These are phyloP conservation scores for Fusarium protoensiforme DNA, from an alignment of 2,329 filamentous ascomycete species.

Conservation along the genomic window DNA sequence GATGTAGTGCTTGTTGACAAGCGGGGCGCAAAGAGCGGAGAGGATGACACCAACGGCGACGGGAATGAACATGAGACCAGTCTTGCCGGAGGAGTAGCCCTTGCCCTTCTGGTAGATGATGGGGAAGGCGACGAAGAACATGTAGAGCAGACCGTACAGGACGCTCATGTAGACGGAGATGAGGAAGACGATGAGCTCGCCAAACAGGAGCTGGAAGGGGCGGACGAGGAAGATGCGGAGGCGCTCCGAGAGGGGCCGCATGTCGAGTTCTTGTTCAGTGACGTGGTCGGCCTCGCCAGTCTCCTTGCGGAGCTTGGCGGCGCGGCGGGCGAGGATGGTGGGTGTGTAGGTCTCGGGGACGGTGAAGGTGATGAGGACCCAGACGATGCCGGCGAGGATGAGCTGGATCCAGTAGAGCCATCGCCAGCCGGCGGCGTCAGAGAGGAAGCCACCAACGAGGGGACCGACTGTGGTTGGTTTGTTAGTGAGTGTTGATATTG, in stretches of 20 bases:
- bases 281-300: slow-evolving; percentile 76
- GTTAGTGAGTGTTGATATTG: slow-evolving; percentile 11
- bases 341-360: slow-evolving; percentile 91
- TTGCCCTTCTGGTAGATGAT: slow-evolving; percentile 83
- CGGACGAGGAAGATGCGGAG: slow-evolving; percentile 80
- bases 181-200: slow-evolving; percentile 86
- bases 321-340: slow-evolving; percentile 76
- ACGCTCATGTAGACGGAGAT: slow-evolving; percentile 89
- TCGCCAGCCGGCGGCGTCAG: slow-evolving; percentile 77
- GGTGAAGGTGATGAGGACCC: slow-evolving; percentile 85
- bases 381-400: slow-evolving; percentile 77
- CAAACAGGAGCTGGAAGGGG: slow-evolving; percentile 86
- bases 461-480: slow-evolving; percentile 65
- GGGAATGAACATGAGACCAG: slow-evolving; percentile 89
- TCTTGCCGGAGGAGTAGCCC: slow-evolving; percentile 77
- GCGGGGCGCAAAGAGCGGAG: slow-evolving; percentile 74
- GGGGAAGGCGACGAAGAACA: slow-evolving; percentile 79
- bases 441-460: slow-evolving; percentile 80
- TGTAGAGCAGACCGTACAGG: slow-evolving; percentile 78
- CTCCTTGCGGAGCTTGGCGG: slow-evolving; percentile 75
- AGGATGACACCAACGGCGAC: slow-evolving; percentile 78
- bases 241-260: slow-evolving; percentile 74
- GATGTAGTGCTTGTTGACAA: slow-evolving; percentile 86
- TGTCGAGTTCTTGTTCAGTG: slow-evolving; percentile 84
- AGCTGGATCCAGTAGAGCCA: slow-evolving; percentile 92